Base-by-base conservation (phyloP, 352 stramenopile genomes). In the Phytophthora kernoviae region DNA sequence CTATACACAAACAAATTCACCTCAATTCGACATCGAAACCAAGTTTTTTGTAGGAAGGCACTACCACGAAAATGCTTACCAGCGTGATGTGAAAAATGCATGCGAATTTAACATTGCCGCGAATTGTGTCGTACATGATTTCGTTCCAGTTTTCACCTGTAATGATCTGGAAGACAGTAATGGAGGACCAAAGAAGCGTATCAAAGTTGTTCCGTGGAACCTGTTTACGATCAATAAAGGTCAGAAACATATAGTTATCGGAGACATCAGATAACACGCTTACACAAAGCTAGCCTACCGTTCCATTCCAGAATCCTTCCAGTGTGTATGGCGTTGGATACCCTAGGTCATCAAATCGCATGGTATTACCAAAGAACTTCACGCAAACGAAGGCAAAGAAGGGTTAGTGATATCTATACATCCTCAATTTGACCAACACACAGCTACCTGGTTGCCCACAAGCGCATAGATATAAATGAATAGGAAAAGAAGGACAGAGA, bases 391-490 rank as follows among this genome's bases (percentile, higher is more conserved):
- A 30, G 26, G 22, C 1, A 44, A 18, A 5, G 42, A 41, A 3
- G 3, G 6, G 6, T 30, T 30, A 30, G 24, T 30, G 6, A 6
- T 6, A 30, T 6, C 24, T 6, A 30, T 3, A 30, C 24, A 30
- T 6, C 24, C 3, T 30, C 24, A 30, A 30, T 6, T 30, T 30
- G 24, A 30, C 24, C 42, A 36, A 33, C 6, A 30, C 10, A 40
- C 26, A 34, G 27, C 24, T 30, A 87, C 77, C 74, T 97, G 92
- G 17, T 97, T 75, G 0, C 92, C 91, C 10, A 98, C 56, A 26
- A 98, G 74, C 22, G 90, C 82, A 63, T 97, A 98, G 42, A 98
- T 98, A 66, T 97, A 98, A 51, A 98, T 96, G 65, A 98, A 98
- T 15, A 99, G 77, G 49, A 97, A 85, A 10, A 99, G 76, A 6